Evolutionary conservation across 2,329 filamentous ascomycete genomes (phyloP), one percentile per base, ranked within the genome.

Genomic region (Sporothrix pseudoabietina): DNA sequence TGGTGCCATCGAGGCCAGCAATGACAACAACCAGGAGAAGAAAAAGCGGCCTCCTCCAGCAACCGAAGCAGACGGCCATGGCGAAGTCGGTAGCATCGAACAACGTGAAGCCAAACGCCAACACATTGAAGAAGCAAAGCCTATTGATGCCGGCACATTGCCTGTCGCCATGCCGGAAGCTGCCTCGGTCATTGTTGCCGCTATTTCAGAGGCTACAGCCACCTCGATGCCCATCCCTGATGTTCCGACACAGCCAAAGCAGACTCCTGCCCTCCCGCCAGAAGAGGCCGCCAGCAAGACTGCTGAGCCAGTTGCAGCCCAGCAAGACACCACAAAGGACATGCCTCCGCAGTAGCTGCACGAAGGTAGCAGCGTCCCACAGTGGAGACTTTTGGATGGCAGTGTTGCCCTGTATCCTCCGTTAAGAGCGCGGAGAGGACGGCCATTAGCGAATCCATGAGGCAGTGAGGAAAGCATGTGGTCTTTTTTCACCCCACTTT

Each of bases 51-150:
- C 73, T 14, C 74, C 72, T 3, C 73, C 74, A 39, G 71, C 75
- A 22, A 69, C 74, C 4, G 74, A 66, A 32, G 61, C 32, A 19
- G 69, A 68, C 35, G 35, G 57, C 22, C 19, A 30, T 1, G 35
- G 35, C 9, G 59, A n/a, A 26, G 39, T 22, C 30, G 19, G 39
- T 32, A 32, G 30, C 44, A 19, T 22, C 47, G 39, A 26, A 16
- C 73, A 30, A 12, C 76, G 70, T 12, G 73, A 72, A 1, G 44
- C 78, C 3, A 80, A 80, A 74, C 75, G 78, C 59, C 76, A 76
- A 59, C 78, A 80, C 69, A 68, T 79, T 32, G 77, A 78, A 6
- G 59, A n/a, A 14, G 16, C 65, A 4, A 35, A 26, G 1, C 8
- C 39, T n/a, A 30, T 4, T 2, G n/a, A 19, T 52, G 44, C 41